Base-by-base conservation (phyloP, 2,329 filamentous ascomycete genomes). In the Colletotrichum neosansevieriae region DNA sequence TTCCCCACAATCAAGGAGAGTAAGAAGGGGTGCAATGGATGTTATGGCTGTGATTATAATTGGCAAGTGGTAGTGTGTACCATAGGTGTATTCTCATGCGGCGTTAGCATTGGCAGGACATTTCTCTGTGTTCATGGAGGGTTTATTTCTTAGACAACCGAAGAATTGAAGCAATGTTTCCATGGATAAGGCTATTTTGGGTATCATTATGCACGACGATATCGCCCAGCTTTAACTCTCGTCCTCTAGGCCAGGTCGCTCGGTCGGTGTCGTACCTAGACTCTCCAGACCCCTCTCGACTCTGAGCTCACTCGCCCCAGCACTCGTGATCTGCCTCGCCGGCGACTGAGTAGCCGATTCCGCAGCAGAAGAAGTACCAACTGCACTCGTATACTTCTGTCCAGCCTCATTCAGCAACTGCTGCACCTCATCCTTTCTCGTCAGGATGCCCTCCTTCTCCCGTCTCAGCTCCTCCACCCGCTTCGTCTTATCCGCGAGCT, bases 381-480 rank as follows among this genome's bases (percentile, higher is more conserved):
- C 78, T 0, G 78, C 80, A 15, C 83, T 79, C 67, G 85, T 82
- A 56, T 87, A 86, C 70, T 85, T 86, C 69, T 92, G 89, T 0
- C 93, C 94, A 0, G 94, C 93, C 76, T 96, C 91, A 76, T 94
- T 91, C 59, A 98, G 81, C 62, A 97, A 81, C 19, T 86, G 85
- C 79, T 98, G 94, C 0, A 98, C 91, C 77, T 96, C 92, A 5
- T 84, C 86, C 79, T 97, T 92, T 66, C 94, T 85, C 70, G 86
- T 83, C 4, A 86, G 79, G 47, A 97, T 86, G 34, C 92, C 87
- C 3, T 84, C 81, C 74, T 91, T 92, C 76, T 97, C 93, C 67
- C 83, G 83, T 72, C 88, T 85, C 56, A 94, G 80, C 53, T 88
- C 88, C 72, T 90, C 87, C 76, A 96, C 88, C 69, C 87, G 85